Conservation (phyloP, 345 rosid species). For the Euclidium syriacum region DNA sequence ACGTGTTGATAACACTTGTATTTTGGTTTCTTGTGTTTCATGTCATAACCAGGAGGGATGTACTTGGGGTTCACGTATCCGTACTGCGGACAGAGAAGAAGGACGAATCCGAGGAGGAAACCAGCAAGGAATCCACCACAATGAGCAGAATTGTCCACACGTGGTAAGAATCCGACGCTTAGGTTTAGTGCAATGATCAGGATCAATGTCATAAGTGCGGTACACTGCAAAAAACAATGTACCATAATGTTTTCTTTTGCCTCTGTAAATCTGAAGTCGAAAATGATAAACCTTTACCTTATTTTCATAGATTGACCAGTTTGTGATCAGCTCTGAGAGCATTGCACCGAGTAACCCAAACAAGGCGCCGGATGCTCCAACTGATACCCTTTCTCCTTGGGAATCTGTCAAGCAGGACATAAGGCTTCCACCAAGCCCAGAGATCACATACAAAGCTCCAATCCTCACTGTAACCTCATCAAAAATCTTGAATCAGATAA, state of each 20-base stretch:
- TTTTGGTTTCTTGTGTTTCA: conserved; percentile 54
- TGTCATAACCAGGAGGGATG: conserved; percentile 58
- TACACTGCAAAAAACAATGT: conserved; percentile 42
- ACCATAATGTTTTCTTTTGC: background rate
- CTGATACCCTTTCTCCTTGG: conserved; percentile 43
- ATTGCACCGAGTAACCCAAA: conserved; percentile 96
- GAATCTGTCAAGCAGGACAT: conserved; percentile 46
- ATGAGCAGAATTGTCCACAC: conserved; percentile 90
- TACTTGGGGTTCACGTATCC: conserved; percentile 65
- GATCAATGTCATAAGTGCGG: conserved; percentile 58
- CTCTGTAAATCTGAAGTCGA: background rate
- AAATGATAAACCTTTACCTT: conserved; percentile 44
- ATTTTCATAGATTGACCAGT: conserved; percentile 83
- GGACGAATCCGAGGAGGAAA: conserved; percentile 70
- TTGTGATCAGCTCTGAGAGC: conserved; percentile 89
- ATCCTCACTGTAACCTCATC: conserved; percentile 56
- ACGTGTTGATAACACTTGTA: conserved; percentile 61
- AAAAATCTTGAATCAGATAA: background rate
- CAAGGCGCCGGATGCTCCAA: conserved; percentile 93
- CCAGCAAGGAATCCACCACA: conserved; percentile 84
- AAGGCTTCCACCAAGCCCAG: conserved; percentile 89
- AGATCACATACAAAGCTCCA: conserved; percentile 56
- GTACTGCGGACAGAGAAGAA: conserved; percentile 85
- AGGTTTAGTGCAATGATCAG: conserved; percentile 65
- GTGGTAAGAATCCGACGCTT: conserved; percentile 70